Evolutionary conservation across 352 stramenopile genomes (phyloP).

Genomic region (Thraustotheca clavata): DNA sequence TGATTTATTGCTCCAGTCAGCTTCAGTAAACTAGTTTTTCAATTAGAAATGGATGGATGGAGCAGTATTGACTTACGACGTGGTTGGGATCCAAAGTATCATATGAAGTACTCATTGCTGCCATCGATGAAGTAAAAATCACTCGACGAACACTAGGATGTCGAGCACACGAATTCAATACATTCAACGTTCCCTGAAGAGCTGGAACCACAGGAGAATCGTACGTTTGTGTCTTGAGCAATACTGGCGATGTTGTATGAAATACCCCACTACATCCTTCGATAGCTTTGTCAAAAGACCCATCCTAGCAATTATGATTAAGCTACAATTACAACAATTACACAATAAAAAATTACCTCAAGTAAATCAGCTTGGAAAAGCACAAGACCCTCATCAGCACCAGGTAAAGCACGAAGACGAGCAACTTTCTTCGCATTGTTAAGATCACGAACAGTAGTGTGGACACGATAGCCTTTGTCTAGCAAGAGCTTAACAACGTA

Average conservation of each 20-base stretch:
- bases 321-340: neutral
- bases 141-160: constrained; percentile 23
- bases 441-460: constrained; percentile 15
- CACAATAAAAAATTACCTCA: neutral
- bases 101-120: constrained; percentile 19
- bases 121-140: constrained; percentile 25
- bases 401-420: constrained; percentile 15
- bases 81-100: constrained; percentile 2
- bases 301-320: constrained; percentile 17
- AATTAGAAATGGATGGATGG: no score
- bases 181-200: constrained; percentile 24
- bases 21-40: no score
- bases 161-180: constrained; percentile 21
- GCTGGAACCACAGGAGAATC: constrained; percentile 17
- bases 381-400: constrained; percentile 20
- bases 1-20: constrained; percentile 24
- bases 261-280: constrained; percentile 25
- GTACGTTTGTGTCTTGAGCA: constrained; percentile 20
- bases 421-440: constrained; percentile 6
- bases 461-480: constrained; percentile 16
- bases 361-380: constrained; percentile 29
- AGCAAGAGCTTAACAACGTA: constrained; percentile 13
- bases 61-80: no score
- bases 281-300: constrained; percentile 26
- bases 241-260: constrained; percentile 30